These are phyloP conservation scores for Rugonectria rugulosa DNA, from an alignment of 2,329 filamentous ascomycete species.

Conservation along the genomic window DNA sequence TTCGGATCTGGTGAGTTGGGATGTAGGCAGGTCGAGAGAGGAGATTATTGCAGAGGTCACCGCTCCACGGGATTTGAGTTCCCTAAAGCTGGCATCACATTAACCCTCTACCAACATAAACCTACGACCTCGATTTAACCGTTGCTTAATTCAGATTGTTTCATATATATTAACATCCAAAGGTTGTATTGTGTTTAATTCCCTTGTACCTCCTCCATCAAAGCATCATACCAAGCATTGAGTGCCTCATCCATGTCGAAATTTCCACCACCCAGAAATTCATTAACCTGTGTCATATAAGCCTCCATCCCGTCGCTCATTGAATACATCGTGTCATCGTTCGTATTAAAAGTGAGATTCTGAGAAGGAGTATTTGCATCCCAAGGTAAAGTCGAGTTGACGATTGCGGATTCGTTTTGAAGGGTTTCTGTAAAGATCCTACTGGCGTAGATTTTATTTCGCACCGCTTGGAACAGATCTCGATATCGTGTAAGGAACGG, in stretches of 20 bases:
- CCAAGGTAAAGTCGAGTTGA: no score
- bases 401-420: no score
- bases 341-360: background rate
- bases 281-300: constrained; percentile 19
- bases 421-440: background rate
- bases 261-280: constrained; percentile 17
- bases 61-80: constrained; percentile 34
- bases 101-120: no score
- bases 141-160: no score
- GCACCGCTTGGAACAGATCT: constrained; percentile 3
- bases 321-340: constrained; percentile 6
- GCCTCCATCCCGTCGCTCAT: constrained; percentile 12
- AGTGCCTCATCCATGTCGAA: constrained; percentile 20
- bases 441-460: constrained; percentile 11
- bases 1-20: constrained; percentile 28
- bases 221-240: constrained; percentile 7
- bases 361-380: background rate
- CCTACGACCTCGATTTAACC: no score
- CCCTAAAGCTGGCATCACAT: no score
- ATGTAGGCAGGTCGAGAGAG: constrained; percentile 31
- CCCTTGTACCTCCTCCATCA: constrained; percentile 6
- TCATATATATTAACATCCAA: no score
- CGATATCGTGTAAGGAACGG: background rate
- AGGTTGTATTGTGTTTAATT: no score
- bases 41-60: constrained; percentile 33